Evolutionary conservation across 129 eudicot species (phyloP), one percentile per base, ranked within the genome.

Genomic region (Erigeron canadensis): DNA sequence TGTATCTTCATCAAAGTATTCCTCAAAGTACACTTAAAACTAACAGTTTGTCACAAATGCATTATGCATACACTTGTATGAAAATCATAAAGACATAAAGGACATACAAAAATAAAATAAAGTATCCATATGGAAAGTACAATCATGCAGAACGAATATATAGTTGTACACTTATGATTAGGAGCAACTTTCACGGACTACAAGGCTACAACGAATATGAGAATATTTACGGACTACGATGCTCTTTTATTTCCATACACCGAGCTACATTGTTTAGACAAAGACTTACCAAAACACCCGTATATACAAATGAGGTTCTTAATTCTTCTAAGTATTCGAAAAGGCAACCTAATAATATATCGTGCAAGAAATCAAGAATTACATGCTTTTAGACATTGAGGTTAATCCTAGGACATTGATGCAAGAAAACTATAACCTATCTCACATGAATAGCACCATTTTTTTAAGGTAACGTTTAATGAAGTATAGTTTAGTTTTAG

Each of bases 381-480:
- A 74, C 63, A 41, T n/a, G 18, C 47, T 55, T 46, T 70, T 17
- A 55, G 64, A 41, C 65, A 65, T 75, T 44, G n/a, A 75, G 71
- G 73, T 56, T 40, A 75, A 67, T 13, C 16, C 67, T 65, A 55
- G 15, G 67, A 42, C 34, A 42, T 42, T 28, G 22, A 54, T 1
- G 18, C 64, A 8, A 64, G 56, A 63, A 18, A 50, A 44, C 38
- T 28, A 28, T 15, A 55, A 21, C 19, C 72, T 15, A 43, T 75
- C 79, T 65, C 41, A 56, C 79, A 67, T 34, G 48, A 75, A 17
- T 56, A 50, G 67, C 16, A 56, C 16, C 60, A 56, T 12, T 28
- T 13, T 67, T 41, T 63, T 13, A 67, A 44, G 10, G 63, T 19
- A 47, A 8, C 44, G 23, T 28, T 23, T n/a, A 58, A 57, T 60